These are phyloP conservation scores for Dactylellina sp. DNA, from an alignment of 2,329 filamentous ascomycete genomes.

Conservation along the genomic window DNA sequence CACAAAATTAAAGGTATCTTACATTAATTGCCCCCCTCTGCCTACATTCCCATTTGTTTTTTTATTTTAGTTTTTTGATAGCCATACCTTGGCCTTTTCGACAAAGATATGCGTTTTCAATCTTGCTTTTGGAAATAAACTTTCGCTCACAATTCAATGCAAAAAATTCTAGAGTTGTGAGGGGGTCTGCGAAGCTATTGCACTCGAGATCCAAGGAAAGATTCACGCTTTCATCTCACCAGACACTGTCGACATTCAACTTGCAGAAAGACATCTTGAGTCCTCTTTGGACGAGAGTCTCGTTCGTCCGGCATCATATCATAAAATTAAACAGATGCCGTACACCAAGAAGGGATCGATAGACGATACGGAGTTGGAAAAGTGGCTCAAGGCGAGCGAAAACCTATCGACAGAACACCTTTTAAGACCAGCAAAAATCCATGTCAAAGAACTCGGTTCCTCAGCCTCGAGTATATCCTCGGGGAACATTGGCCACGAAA, in stretches of 20 bases:
- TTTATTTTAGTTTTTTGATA: conserved; percentile 44
- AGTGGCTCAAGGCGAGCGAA: conserved; percentile 28
- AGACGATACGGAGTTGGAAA: conserved; percentile 42
- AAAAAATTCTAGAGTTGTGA: conserved; percentile 42
- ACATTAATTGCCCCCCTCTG: conserved; percentile 26
- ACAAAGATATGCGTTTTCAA: conserved; percentile 52
- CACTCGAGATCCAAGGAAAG: conserved; percentile 35
- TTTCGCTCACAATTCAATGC: conserved; percentile 28
- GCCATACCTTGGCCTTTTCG: conserved; percentile 17
- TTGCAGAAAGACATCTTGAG: conserved; percentile 37
- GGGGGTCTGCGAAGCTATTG: conserved; percentile 38
- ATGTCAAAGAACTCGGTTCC: conserved; percentile 37
- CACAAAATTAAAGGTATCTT: conserved; percentile 42
- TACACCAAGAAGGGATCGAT: conserved; percentile 42
- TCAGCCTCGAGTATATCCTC: conserved; percentile 45
- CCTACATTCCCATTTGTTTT: conserved; percentile 19
- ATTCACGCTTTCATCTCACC: conserved; percentile 55
- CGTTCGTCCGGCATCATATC: conserved; percentile 35
- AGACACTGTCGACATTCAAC: conserved; percentile 50
- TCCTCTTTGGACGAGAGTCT: conserved; percentile 48
- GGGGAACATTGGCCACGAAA: conserved; percentile 7
- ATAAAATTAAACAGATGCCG: conserved; percentile 44
- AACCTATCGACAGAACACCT: conserved; percentile 27
- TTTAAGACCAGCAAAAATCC: conserved; percentile 35
- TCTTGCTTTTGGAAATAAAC: conserved; percentile 35